A percentile compares a stretch with the other conserved stretches of the same genome.
Evolutionary conservation across 2,329 filamentous ascomycete species (phyloP).

Genomic region (Colletotrichum sp.): DNA sequence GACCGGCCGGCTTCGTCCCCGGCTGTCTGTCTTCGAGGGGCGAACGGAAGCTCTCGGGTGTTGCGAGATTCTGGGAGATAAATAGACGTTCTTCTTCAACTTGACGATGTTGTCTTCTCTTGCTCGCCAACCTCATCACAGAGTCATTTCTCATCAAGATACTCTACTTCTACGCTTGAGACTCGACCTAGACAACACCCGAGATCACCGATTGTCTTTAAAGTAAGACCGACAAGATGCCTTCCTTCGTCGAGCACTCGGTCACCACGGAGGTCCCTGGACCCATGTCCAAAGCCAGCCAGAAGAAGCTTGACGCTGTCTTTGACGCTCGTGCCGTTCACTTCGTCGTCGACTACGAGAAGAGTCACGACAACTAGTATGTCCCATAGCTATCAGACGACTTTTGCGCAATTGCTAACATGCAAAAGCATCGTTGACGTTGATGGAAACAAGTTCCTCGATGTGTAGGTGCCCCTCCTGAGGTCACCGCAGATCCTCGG

Average conservation of each 20-base stretch:
- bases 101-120: fast-evolving
- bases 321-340: conserved; percentile 59
- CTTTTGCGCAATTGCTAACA: background rate
- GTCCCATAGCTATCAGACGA: background rate
- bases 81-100: background rate
- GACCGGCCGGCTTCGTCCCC: conserved; percentile 15
- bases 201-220: background rate
- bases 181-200: background rate
- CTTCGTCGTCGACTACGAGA: conserved; percentile 58
- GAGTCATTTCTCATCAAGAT: background rate
- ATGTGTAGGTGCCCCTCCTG: conserved; percentile 42
- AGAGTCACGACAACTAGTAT: conserved; percentile 57
- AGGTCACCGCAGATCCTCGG: background rate
- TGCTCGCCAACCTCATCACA: background rate
- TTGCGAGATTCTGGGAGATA: background rate
- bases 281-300: conserved; percentile 41
- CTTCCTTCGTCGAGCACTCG: conserved; percentile 35
- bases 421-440: conserved; percentile 46
- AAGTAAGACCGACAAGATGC: conserved; percentile 28
- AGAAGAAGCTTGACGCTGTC: conserved; percentile 49
- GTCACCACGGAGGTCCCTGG: conserved; percentile 44
- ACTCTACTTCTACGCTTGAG: background rate
- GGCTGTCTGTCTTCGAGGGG: background rate
- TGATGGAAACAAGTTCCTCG: conserved; percentile 54
- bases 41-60: background rate